Evolutionary conservation across 495 filamentous ascomycete genomes (phyloP), one percentile per base, ranked within the genome.

Genomic region (Penicillium paxilli): DNA sequence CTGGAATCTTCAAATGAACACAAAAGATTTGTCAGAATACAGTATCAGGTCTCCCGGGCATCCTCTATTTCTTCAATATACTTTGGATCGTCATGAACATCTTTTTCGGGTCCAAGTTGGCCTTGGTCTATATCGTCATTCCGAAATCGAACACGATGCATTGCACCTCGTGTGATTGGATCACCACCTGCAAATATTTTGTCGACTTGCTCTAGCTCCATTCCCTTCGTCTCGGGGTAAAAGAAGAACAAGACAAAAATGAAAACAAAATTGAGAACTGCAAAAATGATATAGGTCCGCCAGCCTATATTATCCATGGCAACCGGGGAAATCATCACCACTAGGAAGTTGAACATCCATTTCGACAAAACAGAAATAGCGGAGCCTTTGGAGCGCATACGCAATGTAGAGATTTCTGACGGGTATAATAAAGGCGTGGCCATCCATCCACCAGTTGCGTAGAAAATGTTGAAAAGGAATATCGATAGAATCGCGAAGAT

Each of bases 341-440:
- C 54, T 12, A 66, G 49, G 47, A 69, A 71, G 38, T 69, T 69
- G 26, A 50, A 63, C 23, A 71, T 51, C 69, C 69, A 71, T 44
- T 71, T 62, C 26, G 51, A 55, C 6, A 56, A 58, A 9, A 58
- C 61, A 14, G 58, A 60, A 20, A 69, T 37, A 1, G 67, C 69
- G 9, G 60, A 58, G 32, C 63, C 85, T 69, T 87, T 88, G 14
- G 82, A 77, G 54, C 87, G 79, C 23, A 84, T 77, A 49, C 85
- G 78, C 25, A 87, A 73, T 8, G 88, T 81, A 65, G 82, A 85
- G 37, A 91, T 73, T 62, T 89, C 83, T 5, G 86, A 74, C 12
- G 85, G 82, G 59, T 90, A 89, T 26, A 85, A 77, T 85, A 85
- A 89, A 11, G 50, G 45, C 9, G 44, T 30, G 2, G 47, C 41